phyloP scores from a whole-genome alignment of 805 yeast species.

The Wickerhamiella bombiphila region DNA sequence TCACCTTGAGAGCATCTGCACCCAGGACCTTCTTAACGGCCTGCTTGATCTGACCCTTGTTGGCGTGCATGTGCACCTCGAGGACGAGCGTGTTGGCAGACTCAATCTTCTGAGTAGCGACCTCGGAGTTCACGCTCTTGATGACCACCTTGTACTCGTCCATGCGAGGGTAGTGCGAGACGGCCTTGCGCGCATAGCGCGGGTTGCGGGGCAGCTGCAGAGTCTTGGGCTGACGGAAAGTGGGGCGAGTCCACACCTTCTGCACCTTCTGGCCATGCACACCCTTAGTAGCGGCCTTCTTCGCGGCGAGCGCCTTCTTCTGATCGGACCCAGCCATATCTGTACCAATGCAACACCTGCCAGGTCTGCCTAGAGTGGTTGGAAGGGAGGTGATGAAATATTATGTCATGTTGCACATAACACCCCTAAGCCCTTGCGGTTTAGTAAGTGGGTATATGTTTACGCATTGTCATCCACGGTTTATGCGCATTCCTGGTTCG shows the following conservation, averaged over 20 bases:
- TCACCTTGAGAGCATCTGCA: conserved; percentile 84
- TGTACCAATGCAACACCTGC: no score
- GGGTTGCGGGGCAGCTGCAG: conserved; percentile 87
- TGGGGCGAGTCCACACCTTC: conserved; percentile 88
- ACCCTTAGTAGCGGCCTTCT: conserved; percentile 98
- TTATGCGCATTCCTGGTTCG: no score
- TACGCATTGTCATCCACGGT: no score
- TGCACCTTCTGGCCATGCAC: conserved; percentile 76
- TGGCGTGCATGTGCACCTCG: conserved; percentile 93
- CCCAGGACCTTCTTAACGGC: conserved; percentile 98
- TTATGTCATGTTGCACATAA: no score
- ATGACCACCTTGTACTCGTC: conserved; percentile 91
- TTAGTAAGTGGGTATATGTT: no score
- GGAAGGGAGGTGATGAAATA: no score
- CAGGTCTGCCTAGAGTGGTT: no score
- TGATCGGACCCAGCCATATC: conserved; percentile 24
- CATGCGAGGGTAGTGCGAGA: conserved; percentile 93
- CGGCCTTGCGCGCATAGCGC: conserved; percentile 87
- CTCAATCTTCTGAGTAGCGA: conserved; percentile 99
- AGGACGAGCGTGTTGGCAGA: conserved; percentile 98
- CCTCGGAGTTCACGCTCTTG: conserved; percentile 93
- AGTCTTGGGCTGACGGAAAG: conserved; percentile 97
- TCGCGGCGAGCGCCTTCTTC: conserved; percentile 88
- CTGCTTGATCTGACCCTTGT: conserved; percentile 96
- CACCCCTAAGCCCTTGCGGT: no score